These are phyloP conservation scores for Ambrosia artemisiifolia DNA, from an alignment of 129 eudicot species.

Conservation along the genomic window DNA sequence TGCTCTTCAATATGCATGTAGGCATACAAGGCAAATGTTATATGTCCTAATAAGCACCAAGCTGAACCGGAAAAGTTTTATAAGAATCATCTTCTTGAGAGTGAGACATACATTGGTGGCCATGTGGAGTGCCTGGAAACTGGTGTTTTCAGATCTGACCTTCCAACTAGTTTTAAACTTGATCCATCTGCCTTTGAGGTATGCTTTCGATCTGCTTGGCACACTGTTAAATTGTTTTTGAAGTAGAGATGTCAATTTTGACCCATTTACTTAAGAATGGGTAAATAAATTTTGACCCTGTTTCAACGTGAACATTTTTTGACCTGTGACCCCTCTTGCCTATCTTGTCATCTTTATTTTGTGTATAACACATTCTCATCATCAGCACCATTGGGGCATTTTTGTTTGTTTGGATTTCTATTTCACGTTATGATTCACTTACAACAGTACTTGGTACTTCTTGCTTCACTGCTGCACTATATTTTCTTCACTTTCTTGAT, in stretches of 20 bases:
- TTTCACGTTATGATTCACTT: not conserved
- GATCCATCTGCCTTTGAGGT: slow-evolving; percentile 94
- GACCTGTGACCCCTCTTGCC: not conserved
- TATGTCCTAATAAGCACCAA: slow-evolving; percentile 99
- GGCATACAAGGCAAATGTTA: slow-evolving; percentile 93
- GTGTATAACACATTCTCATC: not conserved
- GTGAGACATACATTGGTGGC: slow-evolving; percentile 99
- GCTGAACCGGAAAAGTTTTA: slow-evolving; percentile 92
- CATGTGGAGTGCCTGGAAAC: slow-evolving; percentile 99
- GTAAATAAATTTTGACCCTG: not conserved
- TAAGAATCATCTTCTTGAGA: slow-evolving; percentile 73
- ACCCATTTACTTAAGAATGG: not conserved
- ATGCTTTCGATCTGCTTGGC: slow-evolving; percentile 10
- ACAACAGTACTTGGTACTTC: not conserved
- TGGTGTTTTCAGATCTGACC: slow-evolving; percentile 99
- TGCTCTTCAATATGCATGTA: slow-evolving; percentile 34
- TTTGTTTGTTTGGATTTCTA: not conserved
- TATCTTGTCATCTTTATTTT: not conserved
- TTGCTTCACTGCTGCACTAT: not conserved
- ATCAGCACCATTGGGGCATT: not conserved
- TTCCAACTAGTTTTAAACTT: slow-evolving; percentile 92
- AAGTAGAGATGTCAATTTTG: not conserved
- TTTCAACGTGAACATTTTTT: not conserved
- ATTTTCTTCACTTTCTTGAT: not conserved
- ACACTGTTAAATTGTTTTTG: not conserved